Conservation (phyloP, 2,329 filamentous ascomycete genomes). For the Escovopsis sp. region DNA sequence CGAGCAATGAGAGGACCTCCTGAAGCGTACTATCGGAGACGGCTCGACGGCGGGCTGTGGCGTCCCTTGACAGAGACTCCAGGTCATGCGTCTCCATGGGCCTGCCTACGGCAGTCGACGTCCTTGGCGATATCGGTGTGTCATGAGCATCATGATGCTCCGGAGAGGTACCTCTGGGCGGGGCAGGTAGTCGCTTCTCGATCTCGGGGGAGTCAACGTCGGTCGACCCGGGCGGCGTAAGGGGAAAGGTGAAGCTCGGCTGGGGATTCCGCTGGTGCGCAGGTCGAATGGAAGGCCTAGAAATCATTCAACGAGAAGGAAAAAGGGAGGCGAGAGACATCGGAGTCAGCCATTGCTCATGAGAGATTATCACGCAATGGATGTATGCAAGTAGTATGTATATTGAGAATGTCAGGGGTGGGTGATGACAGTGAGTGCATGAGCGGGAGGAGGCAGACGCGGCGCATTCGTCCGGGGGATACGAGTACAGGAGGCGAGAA, state of each 20-base stretch:
- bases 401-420: no score
- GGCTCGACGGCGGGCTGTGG: slow-evolving; percentile 39
- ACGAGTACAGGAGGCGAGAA: no score
- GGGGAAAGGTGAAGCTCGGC: slow-evolving; percentile 43
- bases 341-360: no score
- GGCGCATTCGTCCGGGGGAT: no score
- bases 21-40: slow-evolving; percentile 66
- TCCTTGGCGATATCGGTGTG: slow-evolving; percentile 19
- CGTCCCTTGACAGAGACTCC: slow-evolving; percentile 10
- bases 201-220: slow-evolving; percentile 32
- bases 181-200: slow-evolving; percentile 13
- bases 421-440: no score
- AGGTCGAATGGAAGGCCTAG: slow-evolving; percentile 45
- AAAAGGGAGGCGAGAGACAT: no score
- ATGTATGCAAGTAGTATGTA: no score
- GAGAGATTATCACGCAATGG: no score
- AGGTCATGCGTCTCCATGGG: slow-evolving; percentile 19
- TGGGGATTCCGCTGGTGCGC: slow-evolving; percentile 46
- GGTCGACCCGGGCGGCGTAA: slow-evolving; percentile 44
- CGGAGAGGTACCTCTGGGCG: slow-evolving; percentile 3
- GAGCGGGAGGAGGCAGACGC: no score
- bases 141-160: slow-evolving; percentile 22
- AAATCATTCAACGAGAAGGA: not conserved
- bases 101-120: slow-evolving; percentile 6
- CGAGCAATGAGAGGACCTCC: slow-evolving; percentile 38